Base-by-base conservation (phyloP, 208 protist genomes). In the Endotrypanum monterogeii region DNA sequence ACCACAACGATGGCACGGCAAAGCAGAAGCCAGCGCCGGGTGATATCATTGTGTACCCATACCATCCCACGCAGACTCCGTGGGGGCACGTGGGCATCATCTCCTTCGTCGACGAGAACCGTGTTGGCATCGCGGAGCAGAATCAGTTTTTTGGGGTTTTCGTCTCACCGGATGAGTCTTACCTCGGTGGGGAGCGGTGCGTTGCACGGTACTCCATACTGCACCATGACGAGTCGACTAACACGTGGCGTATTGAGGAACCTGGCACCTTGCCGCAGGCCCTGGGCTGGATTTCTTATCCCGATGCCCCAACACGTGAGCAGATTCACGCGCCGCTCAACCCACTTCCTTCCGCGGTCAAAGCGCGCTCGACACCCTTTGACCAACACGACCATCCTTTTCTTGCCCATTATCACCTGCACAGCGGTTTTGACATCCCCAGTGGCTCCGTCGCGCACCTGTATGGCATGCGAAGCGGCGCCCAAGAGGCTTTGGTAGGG, bases 61-160 rank as follows among this genome's bases (percentile, higher is more conserved):
- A 84, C 67, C 78, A 93, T 65, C 28, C 50, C 1, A 60, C 87
- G 63, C 55, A 80, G n/a, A 82, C 82, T 25, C 88, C 85, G 63
- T 92, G 85, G 85, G 90, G 90, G 20, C 90, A 93, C 79, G 82
- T 95, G 18, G 84, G 83, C 37, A 80, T 95, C 72, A 85, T 95
- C 28, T 91, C 88, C 28, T 91, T 87, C 76, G 90, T 93, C 12
- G 84, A 90, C 51, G 85, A 91, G 63, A 52, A 50, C 66, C 72
- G 78, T 39, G 85, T 95, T 35, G 90, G 90, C 35, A 86, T 93
- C 35, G 85, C 83, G 7, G 90, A 95, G 83, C 90, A 95, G 77
- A 95, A 95, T 72, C 83, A 91, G 52, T 80, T 68, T 65, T 92
- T 92, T 73, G 73, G 75, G 18, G 48, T 61, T 35, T 93, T 91